phyloP scores from a whole-genome alignment of 1,139 yeast genomes.

The Blastobotrys serpentis region DNA sequence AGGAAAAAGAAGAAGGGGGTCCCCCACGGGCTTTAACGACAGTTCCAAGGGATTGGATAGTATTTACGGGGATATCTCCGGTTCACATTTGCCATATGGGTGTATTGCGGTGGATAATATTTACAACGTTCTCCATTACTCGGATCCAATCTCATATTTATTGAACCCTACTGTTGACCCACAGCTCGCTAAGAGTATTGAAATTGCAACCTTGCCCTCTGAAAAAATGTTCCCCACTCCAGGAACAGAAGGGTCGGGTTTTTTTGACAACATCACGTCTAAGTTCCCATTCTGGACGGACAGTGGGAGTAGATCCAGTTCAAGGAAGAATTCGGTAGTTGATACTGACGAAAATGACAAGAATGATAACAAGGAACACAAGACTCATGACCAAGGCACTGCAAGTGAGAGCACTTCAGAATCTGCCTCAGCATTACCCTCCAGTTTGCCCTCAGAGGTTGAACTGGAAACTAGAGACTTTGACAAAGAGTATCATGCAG shows the following conservation, averaged over 20 bases:
- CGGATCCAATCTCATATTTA: constrained; percentile 44
- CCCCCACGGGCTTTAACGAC: not conserved
- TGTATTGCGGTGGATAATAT: constrained; percentile 42
- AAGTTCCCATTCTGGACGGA: constrained; percentile 22
- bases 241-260: constrained; percentile 21
- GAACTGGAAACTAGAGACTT: constrained; percentile 35
- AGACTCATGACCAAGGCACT: not conserved
- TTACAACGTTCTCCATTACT: constrained; percentile 42
- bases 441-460: constrained; percentile 24
- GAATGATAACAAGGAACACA: not conserved
- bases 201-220: constrained; percentile 32
- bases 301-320: not conserved
- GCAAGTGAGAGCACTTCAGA: not conserved
- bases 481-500: constrained; percentile 31
- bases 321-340: constrained; percentile 4
- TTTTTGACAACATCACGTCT: constrained; percentile 27
- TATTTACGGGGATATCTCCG: constrained; percentile 4
- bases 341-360: not conserved
- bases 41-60: not conserved
- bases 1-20: constrained; percentile 7
- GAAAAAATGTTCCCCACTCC: constrained; percentile 28
- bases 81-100: constrained; percentile 34
- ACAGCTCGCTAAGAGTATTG: constrained; percentile 30
- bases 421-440: constrained; percentile 10
- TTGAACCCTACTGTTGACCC: constrained; percentile 42